phyloP scores from a whole-genome alignment of 805 yeast species.

The Nakazawaea siamensis region DNA sequence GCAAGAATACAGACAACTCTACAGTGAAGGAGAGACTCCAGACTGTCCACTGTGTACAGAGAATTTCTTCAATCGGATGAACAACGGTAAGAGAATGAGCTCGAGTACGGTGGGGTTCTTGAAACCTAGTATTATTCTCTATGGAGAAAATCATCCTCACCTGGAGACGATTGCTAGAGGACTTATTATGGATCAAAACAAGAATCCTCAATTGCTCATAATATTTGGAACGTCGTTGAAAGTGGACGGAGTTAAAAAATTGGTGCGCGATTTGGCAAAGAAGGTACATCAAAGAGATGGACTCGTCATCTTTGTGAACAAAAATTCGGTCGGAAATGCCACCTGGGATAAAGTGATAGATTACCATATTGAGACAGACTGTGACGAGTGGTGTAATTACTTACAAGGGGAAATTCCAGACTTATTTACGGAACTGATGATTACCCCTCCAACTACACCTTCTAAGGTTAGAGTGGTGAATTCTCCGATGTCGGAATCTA shows the following conservation, averaged over 20 bases:
- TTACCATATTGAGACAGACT: slow-evolving; percentile 70
- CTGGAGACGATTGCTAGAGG: slow-evolving; percentile 74
- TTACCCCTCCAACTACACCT: slow-evolving; percentile 11
- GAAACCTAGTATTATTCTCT: slow-evolving; percentile 84
- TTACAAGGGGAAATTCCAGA: slow-evolving; percentile 49
- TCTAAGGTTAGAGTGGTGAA: slow-evolving; percentile 3
- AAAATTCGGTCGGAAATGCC: slow-evolving; percentile 49
- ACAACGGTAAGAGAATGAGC: slow-evolving; percentile 65
- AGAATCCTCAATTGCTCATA: slow-evolving; percentile 70
- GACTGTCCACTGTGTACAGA: slow-evolving; percentile 66
- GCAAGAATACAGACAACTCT: slow-evolving; percentile 32
- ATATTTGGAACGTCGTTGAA: slow-evolving; percentile 89
- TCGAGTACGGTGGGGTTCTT: slow-evolving; percentile 68
- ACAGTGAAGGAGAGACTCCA: slow-evolving; percentile 63
- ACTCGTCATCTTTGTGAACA: slow-evolving; percentile 66
- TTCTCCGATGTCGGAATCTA: neutral
- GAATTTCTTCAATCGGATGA: slow-evolving; percentile 45
- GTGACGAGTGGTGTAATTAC: slow-evolving; percentile 70
- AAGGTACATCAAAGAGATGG: slow-evolving; percentile 78
- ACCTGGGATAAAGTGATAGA: slow-evolving; percentile 71
- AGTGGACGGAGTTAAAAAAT: slow-evolving; percentile 80
- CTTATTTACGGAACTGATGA: slow-evolving; percentile 30
- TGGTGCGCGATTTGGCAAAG: slow-evolving; percentile 62
- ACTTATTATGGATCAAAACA: slow-evolving; percentile 52
- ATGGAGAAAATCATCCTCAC: slow-evolving; percentile 91